phyloP scores from a whole-genome alignment of 1,284 basidiomycete species.

The Microbotryomycetes sp. region DNA sequence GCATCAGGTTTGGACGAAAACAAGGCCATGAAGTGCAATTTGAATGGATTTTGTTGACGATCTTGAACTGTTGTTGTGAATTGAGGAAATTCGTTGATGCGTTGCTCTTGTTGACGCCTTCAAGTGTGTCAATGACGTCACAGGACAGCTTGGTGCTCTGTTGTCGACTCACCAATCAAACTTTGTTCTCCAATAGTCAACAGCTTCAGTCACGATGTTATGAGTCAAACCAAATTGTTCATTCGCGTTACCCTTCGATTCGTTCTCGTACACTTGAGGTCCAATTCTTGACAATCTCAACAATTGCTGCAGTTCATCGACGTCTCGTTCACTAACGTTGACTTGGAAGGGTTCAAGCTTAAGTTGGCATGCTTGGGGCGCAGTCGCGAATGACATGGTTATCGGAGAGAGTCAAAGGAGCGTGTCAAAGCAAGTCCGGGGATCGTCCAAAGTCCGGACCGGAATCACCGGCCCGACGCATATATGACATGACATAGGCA shows the following conservation, averaged over 20 bases:
- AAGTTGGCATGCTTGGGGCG: background rate
- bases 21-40: slow-evolving; percentile 40
- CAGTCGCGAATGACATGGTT: background rate
- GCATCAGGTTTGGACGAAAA: slow-evolving; percentile 38
- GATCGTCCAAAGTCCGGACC: too few relatives aligned
- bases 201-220: slow-evolving; percentile 17
- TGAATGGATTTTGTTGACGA: slow-evolving; percentile 2
- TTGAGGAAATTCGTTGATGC: slow-evolving; percentile 13
- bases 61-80: slow-evolving; percentile 9
- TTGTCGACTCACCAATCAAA: slow-evolving; percentile 17
- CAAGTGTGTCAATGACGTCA: background rate
- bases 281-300: background rate
- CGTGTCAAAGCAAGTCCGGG: too few relatives aligned
- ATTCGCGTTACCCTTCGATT: slow-evolving; percentile 49
- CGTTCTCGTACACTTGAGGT: background rate
- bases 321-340: background rate
- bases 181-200: slow-evolving; percentile 11
- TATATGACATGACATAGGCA: too few relatives aligned
- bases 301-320: background rate
- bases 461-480: too few relatives aligned
- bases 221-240: slow-evolving; percentile 22
- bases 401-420: background rate
- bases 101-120: slow-evolving; percentile 7
- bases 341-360: background rate
- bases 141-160: background rate